Conservation (phyloP, 306 rosid genomes). For the Pterocarpus santalinus region DNA sequence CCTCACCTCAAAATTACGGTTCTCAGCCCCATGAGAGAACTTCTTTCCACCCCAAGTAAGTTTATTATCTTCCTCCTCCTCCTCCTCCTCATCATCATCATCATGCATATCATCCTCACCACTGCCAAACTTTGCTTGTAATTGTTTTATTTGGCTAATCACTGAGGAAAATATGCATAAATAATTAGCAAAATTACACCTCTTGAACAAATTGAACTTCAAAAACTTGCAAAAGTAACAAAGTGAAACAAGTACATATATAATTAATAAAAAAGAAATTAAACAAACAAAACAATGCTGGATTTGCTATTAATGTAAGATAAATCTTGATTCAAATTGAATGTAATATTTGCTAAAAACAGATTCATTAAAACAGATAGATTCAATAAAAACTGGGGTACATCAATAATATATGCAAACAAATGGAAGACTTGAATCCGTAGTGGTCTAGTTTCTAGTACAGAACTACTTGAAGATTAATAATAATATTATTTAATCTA, state of each 20-base stretch:
- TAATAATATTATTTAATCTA: not conserved
- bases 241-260: not conserved
- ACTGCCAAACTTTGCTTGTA: conserved; percentile 71
- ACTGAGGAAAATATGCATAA: conserved; percentile 56
- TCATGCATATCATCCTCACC: conserved; percentile 68
- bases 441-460: not conserved
- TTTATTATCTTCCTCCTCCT: conserved; percentile 62
- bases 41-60: conserved; percentile 58
- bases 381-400: not conserved
- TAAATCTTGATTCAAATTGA: not conserved
- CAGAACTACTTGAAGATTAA: not conserved
- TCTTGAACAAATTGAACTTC: conserved; percentile 21
- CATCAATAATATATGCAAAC: not conserved
- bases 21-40: conserved; percentile 71
- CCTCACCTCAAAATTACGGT: conserved; percentile 80
- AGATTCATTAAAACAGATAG: no score
- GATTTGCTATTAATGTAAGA: not conserved
- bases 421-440: not conserved
- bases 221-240: conserved; percentile 28
- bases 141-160: conserved; percentile 62
- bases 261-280: conserved; percentile 24
- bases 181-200: conserved; percentile 31
- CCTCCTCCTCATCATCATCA: conserved; percentile 55
- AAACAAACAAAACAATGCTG: conserved; percentile 4
- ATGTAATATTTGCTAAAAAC: not conserved